Base-by-base conservation (phyloP, 2,329 filamentous ascomycete species). In the Colletotrichum plurivorum region DNA sequence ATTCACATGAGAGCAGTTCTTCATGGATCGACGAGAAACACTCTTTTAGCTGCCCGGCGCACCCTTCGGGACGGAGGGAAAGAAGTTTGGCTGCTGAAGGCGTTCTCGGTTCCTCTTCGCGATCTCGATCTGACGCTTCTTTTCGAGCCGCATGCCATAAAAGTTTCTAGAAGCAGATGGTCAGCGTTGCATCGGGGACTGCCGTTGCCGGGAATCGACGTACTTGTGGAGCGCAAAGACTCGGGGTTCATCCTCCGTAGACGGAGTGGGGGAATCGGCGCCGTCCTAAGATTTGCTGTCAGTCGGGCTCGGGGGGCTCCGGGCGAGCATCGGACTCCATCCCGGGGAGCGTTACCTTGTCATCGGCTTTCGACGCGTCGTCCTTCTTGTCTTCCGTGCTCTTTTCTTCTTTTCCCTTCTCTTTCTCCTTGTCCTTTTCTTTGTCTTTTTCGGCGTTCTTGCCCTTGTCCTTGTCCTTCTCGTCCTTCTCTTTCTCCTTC, bases 51-150 rank as follows among this genome's bases (percentile, higher is more conserved):
- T 75, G 69, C 77, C 80, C 0, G 86, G 87, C 8, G 83, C 75
- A 48, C 87, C 88, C 59, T 89, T 92, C 2, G 95, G 95, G 1
- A 96, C 94, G 49, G 93, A 92, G 1, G 96, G 96, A 76, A 98
- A 98, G 68, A 92, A 89, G 27, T 87, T 88, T 1, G 94, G 93
- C 76, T 94, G 92, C 71, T 89, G 91, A 69, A 97, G 80, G 52
- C 94, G 89, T 78, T 98, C 94, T 51, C 91, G 89, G 76, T 95
- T 96, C 60, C 93, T 87, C 80, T 91, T 97, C 12, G 94, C 92
- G 62, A 91, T 85, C 76, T 96, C 93, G n/a, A 88, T 88, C 78
- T 93, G 92, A 51, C 91, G 88, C 76, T 94, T 91, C 77, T 92
- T 92, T 77, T 94, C 90, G 58, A 97, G 78, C 16, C 96, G 90